Evolutionary conservation across 2,329 filamentous ascomycete genomes (phyloP).

Genomic region (Cladosporium halotolerans): DNA sequence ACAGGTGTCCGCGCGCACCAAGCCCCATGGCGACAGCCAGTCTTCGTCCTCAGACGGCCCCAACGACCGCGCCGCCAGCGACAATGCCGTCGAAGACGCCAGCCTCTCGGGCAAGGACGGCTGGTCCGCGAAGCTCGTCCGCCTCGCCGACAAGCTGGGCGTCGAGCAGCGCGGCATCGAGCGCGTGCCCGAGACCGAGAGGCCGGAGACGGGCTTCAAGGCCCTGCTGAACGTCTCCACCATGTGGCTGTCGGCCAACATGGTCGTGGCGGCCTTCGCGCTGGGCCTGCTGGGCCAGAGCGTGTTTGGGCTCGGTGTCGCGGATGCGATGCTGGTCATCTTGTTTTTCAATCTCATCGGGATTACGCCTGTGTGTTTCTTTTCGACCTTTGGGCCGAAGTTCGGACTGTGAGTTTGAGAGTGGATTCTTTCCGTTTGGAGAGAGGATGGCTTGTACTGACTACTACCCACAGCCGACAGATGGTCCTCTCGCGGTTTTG

Average conservation of each 20-base stretch:
- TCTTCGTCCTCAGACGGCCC: not conserved
- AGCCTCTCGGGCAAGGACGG: not conserved
- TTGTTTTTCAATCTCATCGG: constrained; percentile 71
- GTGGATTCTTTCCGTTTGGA: not conserved
- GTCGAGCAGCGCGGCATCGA: constrained; percentile 73
- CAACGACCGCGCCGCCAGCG: not conserved
- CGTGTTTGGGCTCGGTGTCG: constrained; percentile 64
- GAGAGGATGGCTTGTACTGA: not conserved
- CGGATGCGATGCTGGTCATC: constrained; percentile 65
- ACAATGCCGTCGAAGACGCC: not conserved
- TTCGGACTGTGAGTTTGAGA: constrained; percentile 51
- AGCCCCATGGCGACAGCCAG: not conserved
- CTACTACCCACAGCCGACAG: constrained; percentile 45
- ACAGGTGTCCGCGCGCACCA: constrained; percentile 3
- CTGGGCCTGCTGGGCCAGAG: constrained; percentile 66
- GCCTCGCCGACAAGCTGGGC: constrained; percentile 30
- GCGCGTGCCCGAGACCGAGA: constrained; percentile 63
- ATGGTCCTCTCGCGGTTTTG: constrained; percentile 75
- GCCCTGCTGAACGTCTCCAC: constrained; percentile 60
- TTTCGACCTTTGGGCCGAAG: constrained; percentile 67
- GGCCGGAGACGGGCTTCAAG: constrained; percentile 52
- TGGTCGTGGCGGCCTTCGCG: constrained; percentile 71
- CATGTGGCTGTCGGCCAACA: constrained; percentile 73
- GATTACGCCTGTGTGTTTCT: constrained; percentile 67
- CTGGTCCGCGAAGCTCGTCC: not conserved